Base-by-base conservation (phyloP, 768 basidiomycete genomes). In the Mycena chlorophos region DNA sequence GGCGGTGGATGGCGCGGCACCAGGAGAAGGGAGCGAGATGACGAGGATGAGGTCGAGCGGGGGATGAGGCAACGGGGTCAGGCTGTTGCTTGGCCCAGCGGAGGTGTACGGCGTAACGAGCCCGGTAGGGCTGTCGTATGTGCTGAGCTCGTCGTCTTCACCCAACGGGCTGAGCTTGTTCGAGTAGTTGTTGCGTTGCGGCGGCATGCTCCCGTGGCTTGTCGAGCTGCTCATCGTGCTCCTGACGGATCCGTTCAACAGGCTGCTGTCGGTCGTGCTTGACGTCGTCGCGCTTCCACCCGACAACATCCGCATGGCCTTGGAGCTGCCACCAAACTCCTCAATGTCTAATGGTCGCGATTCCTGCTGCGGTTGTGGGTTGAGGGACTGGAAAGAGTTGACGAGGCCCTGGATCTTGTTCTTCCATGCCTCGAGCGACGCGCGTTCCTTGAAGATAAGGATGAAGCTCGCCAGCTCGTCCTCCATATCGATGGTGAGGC, bases 401-500 rank as follows among this genome's bases (percentile, higher is more conserved):
- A 98, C 86, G 4, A 98, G 83, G 1, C 78, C 74, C 66, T 90
- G 87, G 60, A 99, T 89, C 54, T 88, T 89, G 49, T 78, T 80
- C 68, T 81, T 87, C 97, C 97, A 98, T 0, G 88, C 80, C 66
- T 98, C 93, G 54, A 97, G 79, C 2, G 88, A 88, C n/a, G 85
- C 76, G 27, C 90, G 85, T 52, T 98, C 92, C 66, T 88, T 89
- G 81, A 97, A 99, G 64, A 94, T 88, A 45, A 99, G 81, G 71
- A 98, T 96, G 74, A 99, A 98, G 49, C 89, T 91, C 58, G 97
- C 95, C 52, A 97, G 76, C 66, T 96, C 93, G 68, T 98, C 96
- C 73, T 94, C 92, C 94, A 99, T 98, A 64, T 93, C 89, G 66
- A 99, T 96, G 4, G 96, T 97, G 58, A 98, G 79, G 67, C 92